Percentiles rank a stretch among this genome's conserved stretches.
phyloP scores from a whole-genome alignment of 768 basidiomycete species.

The Kwoniella dejecticola region DNA sequence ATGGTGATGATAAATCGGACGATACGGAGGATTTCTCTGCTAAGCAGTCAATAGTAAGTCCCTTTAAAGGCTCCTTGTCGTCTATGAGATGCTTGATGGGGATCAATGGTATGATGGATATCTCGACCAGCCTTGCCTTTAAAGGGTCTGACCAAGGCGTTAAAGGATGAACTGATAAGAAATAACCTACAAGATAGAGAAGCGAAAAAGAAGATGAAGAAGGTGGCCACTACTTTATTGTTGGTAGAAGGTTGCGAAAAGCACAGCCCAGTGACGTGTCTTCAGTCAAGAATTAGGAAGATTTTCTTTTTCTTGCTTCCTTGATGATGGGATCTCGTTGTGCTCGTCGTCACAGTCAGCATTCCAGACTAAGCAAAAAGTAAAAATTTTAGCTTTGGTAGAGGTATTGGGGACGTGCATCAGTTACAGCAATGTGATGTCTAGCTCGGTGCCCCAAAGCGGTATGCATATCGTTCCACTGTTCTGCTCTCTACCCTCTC shows the following conservation, averaged over 20 bases:
- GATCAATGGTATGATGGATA: not conserved
- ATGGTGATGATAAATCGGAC: not conserved
- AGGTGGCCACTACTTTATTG: no score
- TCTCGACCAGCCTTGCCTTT: not conserved
- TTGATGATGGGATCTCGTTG: no score
- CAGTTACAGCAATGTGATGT: no score
- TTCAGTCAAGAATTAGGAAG: not conserved
- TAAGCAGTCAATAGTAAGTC: not conserved
- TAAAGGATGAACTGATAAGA: not conserved
- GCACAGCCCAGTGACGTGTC: conserved; percentile 14
- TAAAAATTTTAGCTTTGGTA: not conserved
- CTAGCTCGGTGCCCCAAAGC: conserved; percentile 7
- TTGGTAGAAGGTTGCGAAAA: no score
- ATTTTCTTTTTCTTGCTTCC: not conserved
- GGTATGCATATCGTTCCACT: not conserved
- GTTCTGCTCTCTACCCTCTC: no score
- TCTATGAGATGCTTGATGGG: not conserved
- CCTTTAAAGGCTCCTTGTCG: conserved; percentile 11
- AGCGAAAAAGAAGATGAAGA: not conserved
- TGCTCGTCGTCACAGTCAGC: no score
- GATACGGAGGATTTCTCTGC: conserved; percentile 3
- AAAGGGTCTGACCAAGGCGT: not conserved
- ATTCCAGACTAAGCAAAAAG: no score
- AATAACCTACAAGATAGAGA: not conserved
- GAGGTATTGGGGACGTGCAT: conserved; percentile 2